phyloP scores from a whole-genome alignment of 148 eudicot genomes.

The Silene conica region DNA sequence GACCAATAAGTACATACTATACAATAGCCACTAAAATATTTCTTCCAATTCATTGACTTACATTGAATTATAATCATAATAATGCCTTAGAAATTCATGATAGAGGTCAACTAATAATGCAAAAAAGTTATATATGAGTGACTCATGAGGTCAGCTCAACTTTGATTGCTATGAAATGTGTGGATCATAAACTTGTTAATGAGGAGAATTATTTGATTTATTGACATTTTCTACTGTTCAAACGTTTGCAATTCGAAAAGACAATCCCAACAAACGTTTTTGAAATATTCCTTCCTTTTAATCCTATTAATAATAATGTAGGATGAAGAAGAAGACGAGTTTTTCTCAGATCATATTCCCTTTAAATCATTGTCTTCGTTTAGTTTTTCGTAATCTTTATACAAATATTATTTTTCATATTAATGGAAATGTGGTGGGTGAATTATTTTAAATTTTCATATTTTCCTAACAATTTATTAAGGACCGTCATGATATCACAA shows the following conservation, averaged over 20 bases:
- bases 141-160: neutral
- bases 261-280: neutral
- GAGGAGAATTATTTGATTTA: neutral
- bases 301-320: slow-evolving; percentile 6
- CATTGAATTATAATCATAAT: neutral
- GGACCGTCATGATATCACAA: no score
- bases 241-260: neutral
- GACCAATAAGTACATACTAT: neutral
- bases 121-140: neutral
- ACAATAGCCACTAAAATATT: slow-evolving; percentile 1
- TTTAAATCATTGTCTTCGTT: neutral
- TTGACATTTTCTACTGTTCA: neutral
- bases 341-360: no score
- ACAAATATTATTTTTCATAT: no score
- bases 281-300: neutral
- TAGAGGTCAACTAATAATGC: slow-evolving; percentile 15
- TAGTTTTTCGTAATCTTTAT: no score
- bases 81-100: neutral
- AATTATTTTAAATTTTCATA: no score
- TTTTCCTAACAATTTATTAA: no score
- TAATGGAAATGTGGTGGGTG: no score
- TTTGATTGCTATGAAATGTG: neutral
- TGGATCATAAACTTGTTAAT: neutral
- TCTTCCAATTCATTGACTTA: slow-evolving; percentile 14
- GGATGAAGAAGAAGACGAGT: neutral